Base-by-base conservation (phyloP, 192 early-diverging fungal species). In the Phycomyces nitens region DNA sequence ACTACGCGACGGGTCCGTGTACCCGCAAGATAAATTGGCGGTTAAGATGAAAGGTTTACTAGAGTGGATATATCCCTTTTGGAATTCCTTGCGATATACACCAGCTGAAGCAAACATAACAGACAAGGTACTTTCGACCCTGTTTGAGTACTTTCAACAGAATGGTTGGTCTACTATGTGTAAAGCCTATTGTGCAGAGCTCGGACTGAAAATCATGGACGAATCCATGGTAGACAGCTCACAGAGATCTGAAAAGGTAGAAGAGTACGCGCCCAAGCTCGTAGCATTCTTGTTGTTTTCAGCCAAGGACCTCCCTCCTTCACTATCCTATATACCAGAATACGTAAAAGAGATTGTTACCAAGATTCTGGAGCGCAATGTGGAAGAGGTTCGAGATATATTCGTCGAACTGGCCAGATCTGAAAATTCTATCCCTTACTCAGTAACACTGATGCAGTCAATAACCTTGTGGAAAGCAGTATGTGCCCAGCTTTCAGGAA, bases 61-160 rank as follows among this genome's bases (percentile, higher is more conserved):
- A 1, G 68, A 70, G 16, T 70, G 68, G 62, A 64, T 75, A 11
- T 52, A 52, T 9, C 62, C 62, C 0, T 67, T 44, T 21, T 65
- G 62, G 61, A 34, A 14, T 2, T 66, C 73, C 0, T 63, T 75
- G 24, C 49, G 41, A 10, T 16, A 27, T 4, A 22, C 51, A 3
- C 44, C 69, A 0, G n/a, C 57, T 3, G 52, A 65, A 38, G 23
- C 50, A 5, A 16, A 42, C 3, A 42, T 75, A 3, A 75, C 73
- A 11, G 40, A 62, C 4, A 23, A 51, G 21, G 56, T 75, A 38
- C 24, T 75, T 3, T 59, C 62, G 3, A 58, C 59, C 1, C 24
- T 66, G 39, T 60, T 75, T 51, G 65, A 60, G 3, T 57, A 62
- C 11, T 70, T 75, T 51, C 73, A 75, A 59, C 60, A 58, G 24